Percentiles rank a stretch among this genome's conserved stretches.
Evolutionary conservation across 2,329 filamentous ascomycete species (phyloP).

Genomic region (Endoconidiophora polonica): DNA sequence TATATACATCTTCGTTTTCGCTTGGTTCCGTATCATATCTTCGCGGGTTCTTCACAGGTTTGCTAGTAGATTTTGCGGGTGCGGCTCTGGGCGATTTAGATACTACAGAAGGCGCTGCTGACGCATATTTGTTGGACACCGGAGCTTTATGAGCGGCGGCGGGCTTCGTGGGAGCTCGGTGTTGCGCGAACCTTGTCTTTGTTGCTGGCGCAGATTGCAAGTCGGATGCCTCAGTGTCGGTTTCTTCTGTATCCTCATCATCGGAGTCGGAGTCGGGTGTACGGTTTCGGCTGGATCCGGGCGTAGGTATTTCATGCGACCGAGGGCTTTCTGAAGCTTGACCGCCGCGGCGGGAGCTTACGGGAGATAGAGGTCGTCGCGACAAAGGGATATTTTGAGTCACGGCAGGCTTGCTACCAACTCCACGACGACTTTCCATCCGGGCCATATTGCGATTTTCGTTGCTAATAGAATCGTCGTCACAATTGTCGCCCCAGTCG

Average conservation of each 20-base stretch:
- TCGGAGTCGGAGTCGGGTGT: conserved; percentile 10
- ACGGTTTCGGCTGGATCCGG: conserved; percentile 8
- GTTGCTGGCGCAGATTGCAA: background rate
- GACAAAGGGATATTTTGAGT: background rate
- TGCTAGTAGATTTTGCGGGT: background rate
- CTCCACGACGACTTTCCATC: background rate
- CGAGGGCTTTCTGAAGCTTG: conserved; percentile 8
- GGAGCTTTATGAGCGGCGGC: background rate
- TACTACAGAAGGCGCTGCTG: background rate
- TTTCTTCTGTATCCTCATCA: conserved; percentile 5
- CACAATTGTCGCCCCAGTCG: conserved; percentile 4
- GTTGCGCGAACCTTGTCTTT: background rate
- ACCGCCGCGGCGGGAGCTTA: conserved; percentile 7
- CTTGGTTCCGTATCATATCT: conserved; percentile 9
- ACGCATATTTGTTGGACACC: background rate
- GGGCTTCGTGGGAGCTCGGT: background rate
- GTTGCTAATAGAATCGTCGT: background rate
- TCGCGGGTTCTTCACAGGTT: background rate
- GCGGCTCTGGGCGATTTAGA: background rate
- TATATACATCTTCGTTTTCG: conserved; percentile 8
- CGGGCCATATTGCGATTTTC: conserved; percentile 2
- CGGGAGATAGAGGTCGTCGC: conserved; percentile 6
- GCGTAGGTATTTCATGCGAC: conserved; percentile 9
- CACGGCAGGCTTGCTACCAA: background rate
- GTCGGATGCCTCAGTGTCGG: conserved; percentile 2